Conservation (phyloP, 345 rosid genomes). For the Euphorbia pulcherrima region DNA sequence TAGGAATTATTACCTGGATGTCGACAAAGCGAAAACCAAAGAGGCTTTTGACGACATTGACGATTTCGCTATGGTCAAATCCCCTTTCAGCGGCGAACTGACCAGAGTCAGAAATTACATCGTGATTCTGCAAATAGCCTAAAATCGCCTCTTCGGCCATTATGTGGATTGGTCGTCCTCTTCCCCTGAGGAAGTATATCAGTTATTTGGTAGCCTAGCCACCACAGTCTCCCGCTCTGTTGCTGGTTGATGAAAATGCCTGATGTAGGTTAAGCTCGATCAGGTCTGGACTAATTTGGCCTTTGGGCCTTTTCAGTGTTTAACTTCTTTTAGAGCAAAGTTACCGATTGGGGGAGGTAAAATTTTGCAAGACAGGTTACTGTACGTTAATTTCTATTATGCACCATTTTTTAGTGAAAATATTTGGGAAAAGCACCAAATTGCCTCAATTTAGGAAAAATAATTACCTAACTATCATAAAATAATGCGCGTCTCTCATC, state of each 20-base stretch:
- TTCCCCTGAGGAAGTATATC: not conserved
- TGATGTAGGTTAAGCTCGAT: not conserved
- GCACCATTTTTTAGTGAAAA: too few relatives aligned
- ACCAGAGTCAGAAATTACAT: constrained; percentile 64
- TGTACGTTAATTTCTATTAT: too few relatives aligned
- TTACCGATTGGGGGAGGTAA: too few relatives aligned
- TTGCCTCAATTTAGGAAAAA: too few relatives aligned
- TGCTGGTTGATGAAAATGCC: not conserved
- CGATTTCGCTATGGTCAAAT: constrained; percentile 61
- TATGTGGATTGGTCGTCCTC: not conserved
- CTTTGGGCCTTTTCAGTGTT: not conserved
- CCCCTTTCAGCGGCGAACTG: constrained; percentile 47
- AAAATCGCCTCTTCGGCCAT: constrained; percentile 80
- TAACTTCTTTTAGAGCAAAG: too few relatives aligned
- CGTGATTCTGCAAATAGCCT: constrained; percentile 44
- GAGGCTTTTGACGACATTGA: constrained; percentile 78
- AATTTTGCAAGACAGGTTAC: too few relatives aligned
- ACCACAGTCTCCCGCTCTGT: not conserved
- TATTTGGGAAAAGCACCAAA: too few relatives aligned
- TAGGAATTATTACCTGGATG: constrained; percentile 40
- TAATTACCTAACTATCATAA: too few relatives aligned
- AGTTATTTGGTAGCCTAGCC: not conserved
- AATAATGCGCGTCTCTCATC: too few relatives aligned
- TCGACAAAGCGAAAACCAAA: constrained; percentile 70
- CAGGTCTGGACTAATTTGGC: not conserved